Conservation (phyloP, 1,284 basidiomycete genomes). For the Cryptococcus neoformans region DNA sequence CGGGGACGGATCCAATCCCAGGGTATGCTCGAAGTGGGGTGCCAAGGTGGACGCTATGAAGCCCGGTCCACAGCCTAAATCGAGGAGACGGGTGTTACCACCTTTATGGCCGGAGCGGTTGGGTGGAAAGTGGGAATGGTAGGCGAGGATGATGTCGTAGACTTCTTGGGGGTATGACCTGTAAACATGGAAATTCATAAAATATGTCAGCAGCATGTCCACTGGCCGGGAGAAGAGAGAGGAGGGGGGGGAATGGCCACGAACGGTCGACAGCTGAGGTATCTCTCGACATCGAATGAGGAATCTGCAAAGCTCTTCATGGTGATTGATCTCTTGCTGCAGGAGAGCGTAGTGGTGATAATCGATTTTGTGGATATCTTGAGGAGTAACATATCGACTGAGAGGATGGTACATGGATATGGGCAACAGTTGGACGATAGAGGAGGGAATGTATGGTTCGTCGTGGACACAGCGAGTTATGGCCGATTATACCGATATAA, state of each 20-base stretch:
- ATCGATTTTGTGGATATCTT: no score
- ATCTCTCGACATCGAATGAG: constrained; percentile 32
- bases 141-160: constrained; percentile 26
- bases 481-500: no score
- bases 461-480: no score
- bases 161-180: constrained; percentile 2
- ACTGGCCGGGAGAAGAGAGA: no score
- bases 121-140: constrained; percentile 16
- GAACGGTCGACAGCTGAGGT: constrained; percentile 35
- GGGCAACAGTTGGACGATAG: no score
- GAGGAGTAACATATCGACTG: no score
- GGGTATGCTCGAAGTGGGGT: constrained; percentile 58
- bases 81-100: constrained; percentile 50
- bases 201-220: no score
- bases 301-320: constrained; percentile 34
- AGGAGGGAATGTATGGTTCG: no score
- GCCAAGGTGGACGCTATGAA: constrained; percentile 59
- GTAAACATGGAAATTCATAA: no score
- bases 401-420: no score
- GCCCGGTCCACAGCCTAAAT: constrained; percentile 76
- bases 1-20: constrained; percentile 69
- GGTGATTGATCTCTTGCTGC: neutral
- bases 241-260: constrained; percentile 6
- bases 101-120: constrained; percentile 3
- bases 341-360: no score